Evolutionary conservation across 768 basidiomycete genomes (phyloP), one percentile per base, ranked within the genome.

Genomic region (Ramaria rubella): DNA sequence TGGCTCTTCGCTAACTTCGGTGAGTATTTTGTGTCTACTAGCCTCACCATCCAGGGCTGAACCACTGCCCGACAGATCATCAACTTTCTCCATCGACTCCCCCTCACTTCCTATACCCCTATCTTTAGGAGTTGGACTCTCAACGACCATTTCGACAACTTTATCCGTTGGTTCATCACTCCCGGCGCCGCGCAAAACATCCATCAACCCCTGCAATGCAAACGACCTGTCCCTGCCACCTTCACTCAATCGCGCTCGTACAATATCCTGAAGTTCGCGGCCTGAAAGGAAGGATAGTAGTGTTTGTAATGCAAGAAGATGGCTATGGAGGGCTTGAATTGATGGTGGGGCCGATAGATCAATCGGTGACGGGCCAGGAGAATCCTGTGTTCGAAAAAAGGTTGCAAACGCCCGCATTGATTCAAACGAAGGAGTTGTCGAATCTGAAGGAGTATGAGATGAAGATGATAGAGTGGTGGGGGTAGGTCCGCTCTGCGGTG

Each of bases 201-300:
- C 55, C 55, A 56, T 44, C 55, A 56, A 33, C 9, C 55, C 55
- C 31, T 27, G 55, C 21, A 56, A 26, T 17, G 55, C 55, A 23
- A 15, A 11, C 5, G 55, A 34, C 55, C 45, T 45, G 26, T 56
- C 55, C 23, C 33, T 56, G 27, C 42, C 43, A 26, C 29, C 26
- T 34, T 56, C 55, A 26, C 3, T 30, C 46, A 56, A 29, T 21
- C 55, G 55, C 17, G 43, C 26, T 21, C 46, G 42, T 12, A 56
- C 44, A 31, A 56, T 33, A 23, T 30, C 29, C 15, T 56, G 43
- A 17, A 56, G 55, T 21, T 56, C 55, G 7, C 31, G 17, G 3
- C 24, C 44, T 27, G 55, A 45, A 31, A 56, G 42, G 24, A 30
- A 48, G 2, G 55, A 56, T 19, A 56, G n/a, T 15, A 56, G 29